phyloP scores from a whole-genome alignment of 768 basidiomycete species.

The Lactifluus hygrophoroides region DNA sequence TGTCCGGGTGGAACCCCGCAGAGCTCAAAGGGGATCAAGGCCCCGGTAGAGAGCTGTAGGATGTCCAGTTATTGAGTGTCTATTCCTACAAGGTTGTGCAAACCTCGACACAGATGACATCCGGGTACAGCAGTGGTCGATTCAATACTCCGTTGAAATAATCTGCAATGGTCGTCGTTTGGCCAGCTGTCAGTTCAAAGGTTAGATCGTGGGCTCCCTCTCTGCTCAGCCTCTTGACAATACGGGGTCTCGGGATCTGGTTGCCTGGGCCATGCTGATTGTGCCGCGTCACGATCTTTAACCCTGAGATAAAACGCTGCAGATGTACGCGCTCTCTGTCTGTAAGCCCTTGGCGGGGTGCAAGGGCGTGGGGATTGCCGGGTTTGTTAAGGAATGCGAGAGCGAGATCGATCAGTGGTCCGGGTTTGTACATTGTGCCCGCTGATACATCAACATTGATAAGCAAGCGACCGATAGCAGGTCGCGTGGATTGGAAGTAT shows the following conservation, averaged over 20 bases:
- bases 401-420: constrained; percentile 49
- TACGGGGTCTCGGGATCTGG: constrained; percentile 34
- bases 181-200: constrained; percentile 54
- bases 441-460: constrained; percentile 75
- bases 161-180: constrained; percentile 45
- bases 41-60: constrained; percentile 48
- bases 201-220: constrained; percentile 45
- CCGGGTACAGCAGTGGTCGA: constrained; percentile 47
- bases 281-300: constrained; percentile 40
- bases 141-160: constrained; percentile 52
- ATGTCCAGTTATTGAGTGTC: not conserved
- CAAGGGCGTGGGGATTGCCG: constrained; percentile 28
- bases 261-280: not conserved
- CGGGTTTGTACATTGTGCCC: constrained; percentile 64
- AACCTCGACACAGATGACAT: constrained; percentile 63
- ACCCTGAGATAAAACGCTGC: constrained; percentile 46
- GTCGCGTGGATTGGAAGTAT: constrained; percentile 72
- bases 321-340: constrained; percentile 46
- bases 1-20: constrained; percentile 58
- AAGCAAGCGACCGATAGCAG: constrained; percentile 51
- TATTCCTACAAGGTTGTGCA: constrained; percentile 17
- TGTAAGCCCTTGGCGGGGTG: constrained; percentile 35
- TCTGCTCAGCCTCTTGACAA: constrained; percentile 50
- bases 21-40: constrained; percentile 58
- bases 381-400: constrained; percentile 41